A percentile compares a stretch with the other conserved stretches of the same genome.
Evolutionary conservation across 768 basidiomycete genomes (phyloP).

Genomic region (Leccinum ochraceum): DNA sequence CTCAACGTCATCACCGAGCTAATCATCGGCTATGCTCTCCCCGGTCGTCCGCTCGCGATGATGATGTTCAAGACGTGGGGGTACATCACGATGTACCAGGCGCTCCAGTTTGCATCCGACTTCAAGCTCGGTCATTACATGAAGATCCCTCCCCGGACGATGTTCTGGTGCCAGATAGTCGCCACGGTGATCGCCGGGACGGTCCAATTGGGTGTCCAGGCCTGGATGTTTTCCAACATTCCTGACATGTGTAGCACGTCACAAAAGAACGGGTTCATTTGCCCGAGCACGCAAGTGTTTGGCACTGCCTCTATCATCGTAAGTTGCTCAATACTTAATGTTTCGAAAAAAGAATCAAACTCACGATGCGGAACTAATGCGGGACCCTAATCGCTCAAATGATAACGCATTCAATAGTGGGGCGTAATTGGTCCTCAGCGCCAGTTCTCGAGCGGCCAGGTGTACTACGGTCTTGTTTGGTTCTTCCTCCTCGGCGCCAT

Average conservation of each 20-base stretch:
- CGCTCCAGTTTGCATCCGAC: constrained; percentile 68
- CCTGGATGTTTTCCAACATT: constrained; percentile 55
- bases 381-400: not conserved
- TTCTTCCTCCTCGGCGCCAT: constrained; percentile 81
- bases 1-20: constrained; percentile 72
- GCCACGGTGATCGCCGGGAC: constrained; percentile 64
- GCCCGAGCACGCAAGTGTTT: constrained; percentile 43
- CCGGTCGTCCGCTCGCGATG: constrained; percentile 72
- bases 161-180: constrained; percentile 70
- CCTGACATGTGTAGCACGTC: constrained; percentile 32
- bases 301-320: constrained; percentile 55
- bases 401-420: constrained; percentile 38
- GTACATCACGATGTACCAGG: constrained; percentile 65
- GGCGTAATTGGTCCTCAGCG: constrained; percentile 82
- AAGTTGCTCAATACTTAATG: constrained; percentile 14
- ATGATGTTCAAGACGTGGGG: constrained; percentile 79
- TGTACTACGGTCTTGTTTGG: constrained; percentile 62
- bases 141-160: constrained; percentile 64
- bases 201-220: constrained; percentile 63
- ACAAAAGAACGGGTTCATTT: constrained; percentile 29
- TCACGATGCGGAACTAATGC: not conserved
- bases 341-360: constrained; percentile 7
- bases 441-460: constrained; percentile 68
- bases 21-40: constrained; percentile 57
- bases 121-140: constrained; percentile 79